Base-by-base conservation (phyloP, 768 basidiomycete genomes). In the Leccinum disarticulatum region DNA sequence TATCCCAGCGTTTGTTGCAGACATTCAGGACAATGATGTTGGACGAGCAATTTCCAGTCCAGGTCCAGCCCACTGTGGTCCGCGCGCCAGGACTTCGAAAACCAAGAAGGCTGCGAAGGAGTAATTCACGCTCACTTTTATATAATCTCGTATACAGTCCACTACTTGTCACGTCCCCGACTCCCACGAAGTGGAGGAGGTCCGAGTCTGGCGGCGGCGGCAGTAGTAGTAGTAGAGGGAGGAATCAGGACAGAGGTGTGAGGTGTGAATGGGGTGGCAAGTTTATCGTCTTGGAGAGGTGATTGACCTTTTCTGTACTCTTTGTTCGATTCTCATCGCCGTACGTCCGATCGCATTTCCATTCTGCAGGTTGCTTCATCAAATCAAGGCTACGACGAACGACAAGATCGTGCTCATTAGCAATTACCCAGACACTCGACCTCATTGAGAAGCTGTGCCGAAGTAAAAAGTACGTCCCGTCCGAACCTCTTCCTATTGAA, bases 351-450 rank as follows among this genome's bases (percentile, higher is more conserved):
- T 41, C 36, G 33, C 28, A 52, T 49, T 31, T 19, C 48, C 33
- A n/a, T 50, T 27, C 10, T 27, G 13, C 59, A 95, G 94, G 68
- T 95, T 97, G 73, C 75, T 97, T 46, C 87, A 93, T 68, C 88
- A 88, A 30, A 87, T 98, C 49, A 83, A 82, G 57, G 87, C 84
- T 11, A 82, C 88, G 59, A 95, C 91, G 17, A 90, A 81, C 57
- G 95, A 98, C 79, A 98, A 98, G 79, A 96, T 97, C 59, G 95
- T 98, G 15, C 77, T 98, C 47, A 97, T 98, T 70, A 95, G 93
- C 70, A 98, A 98, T 72, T 95, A 98, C 95, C 5, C 93, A 95
- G 73, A 98, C 95, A 0, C 80, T 98, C 3, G 95, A 97, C 71
- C 75, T 96, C 10, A 95, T 98, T 65, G 94, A 95, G 77, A 93